Conservation (phyloP, 805 yeast genomes). For the Candida silvicultrix region DNA sequence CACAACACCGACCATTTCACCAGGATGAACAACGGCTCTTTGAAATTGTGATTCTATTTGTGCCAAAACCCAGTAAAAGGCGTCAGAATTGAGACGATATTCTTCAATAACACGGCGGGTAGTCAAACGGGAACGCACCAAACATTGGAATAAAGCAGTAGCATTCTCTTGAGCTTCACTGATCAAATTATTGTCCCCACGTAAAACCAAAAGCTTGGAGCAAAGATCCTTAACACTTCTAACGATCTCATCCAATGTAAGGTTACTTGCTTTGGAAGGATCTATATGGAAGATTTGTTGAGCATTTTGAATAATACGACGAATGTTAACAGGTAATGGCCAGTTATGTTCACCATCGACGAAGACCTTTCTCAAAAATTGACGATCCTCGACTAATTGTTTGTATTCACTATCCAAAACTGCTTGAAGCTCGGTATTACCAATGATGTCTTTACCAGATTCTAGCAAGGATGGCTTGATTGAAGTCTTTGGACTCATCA, state of each 20-base stretch:
- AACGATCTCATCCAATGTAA: conserved; percentile 78
- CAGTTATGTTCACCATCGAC: conserved; percentile 91
- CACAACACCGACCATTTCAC: conserved; percentile 97
- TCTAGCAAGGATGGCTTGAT: conserved; percentile 73
- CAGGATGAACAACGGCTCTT: conserved; percentile 87
- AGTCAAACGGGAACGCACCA: conserved; percentile 88
- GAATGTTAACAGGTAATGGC: conserved; percentile 96
- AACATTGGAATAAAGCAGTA: conserved; percentile 80
- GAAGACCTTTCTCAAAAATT: conserved; percentile 76
- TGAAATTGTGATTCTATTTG: conserved; percentile 92
- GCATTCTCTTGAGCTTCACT: conserved; percentile 92
- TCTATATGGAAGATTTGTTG: conserved; percentile 96
- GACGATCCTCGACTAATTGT: conserved; percentile 74
- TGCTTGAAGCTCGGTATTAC: conserved; percentile 79
- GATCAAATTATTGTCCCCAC: conserved; percentile 71
- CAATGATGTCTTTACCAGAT: conserved; percentile 84
- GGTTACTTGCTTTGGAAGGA: conserved; percentile 82
- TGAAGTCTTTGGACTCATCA: conserved; percentile 60
- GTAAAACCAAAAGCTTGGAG: conserved; percentile 62
- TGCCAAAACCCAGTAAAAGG: conserved; percentile 95
- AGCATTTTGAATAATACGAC: conserved; percentile 95
- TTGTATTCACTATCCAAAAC: conserved; percentile 78
- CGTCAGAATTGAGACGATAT: conserved; percentile 71
- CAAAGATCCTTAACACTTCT: conserved; percentile 64
- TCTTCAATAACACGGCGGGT: conserved; percentile 89